These are phyloP conservation scores for Breviolum minutum DNA, from an alignment of 73 alveolate species.

Conservation along the genomic window DNA sequence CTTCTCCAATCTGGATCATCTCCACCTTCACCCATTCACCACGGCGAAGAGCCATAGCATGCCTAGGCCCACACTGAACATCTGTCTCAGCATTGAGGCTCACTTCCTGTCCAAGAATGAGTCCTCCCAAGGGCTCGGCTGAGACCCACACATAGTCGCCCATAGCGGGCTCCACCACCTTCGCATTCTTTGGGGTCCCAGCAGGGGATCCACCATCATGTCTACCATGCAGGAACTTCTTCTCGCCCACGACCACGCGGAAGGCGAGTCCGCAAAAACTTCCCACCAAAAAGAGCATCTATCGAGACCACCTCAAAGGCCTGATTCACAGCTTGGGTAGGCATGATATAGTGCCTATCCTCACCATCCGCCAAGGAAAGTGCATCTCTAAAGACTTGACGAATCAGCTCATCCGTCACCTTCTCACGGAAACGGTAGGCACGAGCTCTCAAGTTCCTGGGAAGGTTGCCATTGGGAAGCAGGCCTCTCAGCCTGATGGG, in stretches of 20 bases:
- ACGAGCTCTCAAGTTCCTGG: background rate
- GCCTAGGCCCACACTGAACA: background rate
- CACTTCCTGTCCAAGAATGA: slow-evolving; percentile 32
- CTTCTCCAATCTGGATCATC: background rate
- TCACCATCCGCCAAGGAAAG: background rate
- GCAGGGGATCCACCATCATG: background rate
- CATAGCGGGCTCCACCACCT: background rate
- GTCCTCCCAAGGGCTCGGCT: slow-evolving; percentile 23
- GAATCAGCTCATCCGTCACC: background rate
- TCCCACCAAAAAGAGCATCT: background rate
- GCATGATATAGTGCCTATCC: background rate
- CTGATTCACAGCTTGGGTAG: background rate
- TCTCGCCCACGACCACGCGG: background rate
- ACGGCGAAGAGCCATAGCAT: background rate
- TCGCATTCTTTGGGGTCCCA: background rate
- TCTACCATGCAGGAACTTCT: too few relatives aligned
- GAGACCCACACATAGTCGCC: slow-evolving; percentile 13
- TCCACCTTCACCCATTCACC: slow-evolving; percentile 67
- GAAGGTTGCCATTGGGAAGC: background rate
- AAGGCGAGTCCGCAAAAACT: background rate
- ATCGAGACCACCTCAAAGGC: background rate
- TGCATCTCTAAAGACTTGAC: background rate
- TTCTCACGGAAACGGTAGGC: background rate
- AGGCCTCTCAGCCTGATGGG: background rate
- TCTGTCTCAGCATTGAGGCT: slow-evolving; percentile 1